These are phyloP conservation scores for Ophiocytium majus DNA, from an alignment of 352 stramenopile genomes.

Conservation along the genomic window DNA sequence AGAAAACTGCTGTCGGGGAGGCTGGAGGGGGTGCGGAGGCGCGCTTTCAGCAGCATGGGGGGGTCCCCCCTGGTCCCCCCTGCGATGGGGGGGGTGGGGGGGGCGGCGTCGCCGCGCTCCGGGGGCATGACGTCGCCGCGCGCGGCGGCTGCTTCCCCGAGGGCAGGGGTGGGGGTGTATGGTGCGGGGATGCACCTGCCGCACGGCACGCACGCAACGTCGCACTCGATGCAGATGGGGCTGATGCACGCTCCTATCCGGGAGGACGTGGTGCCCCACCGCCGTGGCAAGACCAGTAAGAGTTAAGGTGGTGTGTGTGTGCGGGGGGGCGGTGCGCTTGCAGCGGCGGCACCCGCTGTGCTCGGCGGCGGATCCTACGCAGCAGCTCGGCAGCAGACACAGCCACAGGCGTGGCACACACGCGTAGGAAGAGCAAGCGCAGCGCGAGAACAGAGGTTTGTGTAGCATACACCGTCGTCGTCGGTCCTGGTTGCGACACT, in stretches of 20 bases:
- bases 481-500: no score
- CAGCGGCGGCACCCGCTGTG: no score
- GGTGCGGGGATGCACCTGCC: no score
- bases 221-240: neutral
- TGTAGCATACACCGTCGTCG: no score
- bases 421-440: no score
- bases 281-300: neutral
- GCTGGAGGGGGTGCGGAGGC: neutral
- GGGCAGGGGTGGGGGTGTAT: neutral
- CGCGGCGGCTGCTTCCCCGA: no score
- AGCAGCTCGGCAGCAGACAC: no score
- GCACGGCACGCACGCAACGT: neutral
- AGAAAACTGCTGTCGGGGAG: neutral
- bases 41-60: neutral
- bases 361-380: no score
- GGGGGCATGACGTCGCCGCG: neutral
- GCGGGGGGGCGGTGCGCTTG: no score
- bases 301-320: neutral
- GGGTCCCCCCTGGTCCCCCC: neutral
- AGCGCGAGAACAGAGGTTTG: no score
- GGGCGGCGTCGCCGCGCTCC: neutral
- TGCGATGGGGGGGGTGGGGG: no score
- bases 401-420: no score
- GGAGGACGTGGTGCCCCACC: neutral
- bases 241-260: neutral